Percentiles rank a stretch among this genome's conserved stretches.
Conservation (phyloP, 2,329 filamentous ascomycete genomes). For the Hymenoscyphus infarciens region DNA sequence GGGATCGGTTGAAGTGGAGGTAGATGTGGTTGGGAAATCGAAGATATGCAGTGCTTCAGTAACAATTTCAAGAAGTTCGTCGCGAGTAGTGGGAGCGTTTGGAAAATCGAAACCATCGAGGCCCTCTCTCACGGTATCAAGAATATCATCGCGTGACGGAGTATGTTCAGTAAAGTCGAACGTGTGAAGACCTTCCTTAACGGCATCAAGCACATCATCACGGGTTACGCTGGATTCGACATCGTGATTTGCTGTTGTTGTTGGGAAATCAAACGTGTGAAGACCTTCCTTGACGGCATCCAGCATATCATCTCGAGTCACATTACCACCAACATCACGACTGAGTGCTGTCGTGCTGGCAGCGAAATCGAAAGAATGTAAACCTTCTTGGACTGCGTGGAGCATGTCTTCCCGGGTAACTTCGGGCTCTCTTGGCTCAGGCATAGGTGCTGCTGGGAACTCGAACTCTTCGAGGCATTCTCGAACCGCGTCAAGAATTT, state of each 20-base stretch:
- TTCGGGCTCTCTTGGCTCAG: constrained; percentile 51
- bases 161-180: constrained; percentile 56
- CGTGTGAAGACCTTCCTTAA: constrained; percentile 58
- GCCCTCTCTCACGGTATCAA: constrained; percentile 65
- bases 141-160: constrained; percentile 44
- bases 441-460: constrained; percentile 61
- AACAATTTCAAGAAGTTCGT: constrained; percentile 60
- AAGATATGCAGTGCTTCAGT: constrained; percentile 52
- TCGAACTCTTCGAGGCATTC: constrained; percentile 86
- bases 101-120: constrained; percentile 49
- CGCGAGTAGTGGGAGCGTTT: constrained; percentile 60
- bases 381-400: constrained; percentile 59
- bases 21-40: constrained; percentile 46
- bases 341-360: constrained; percentile 22
- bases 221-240: constrained; percentile 42
- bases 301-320: constrained; percentile 60
- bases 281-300: constrained; percentile 78
- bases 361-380: constrained; percentile 49
- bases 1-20: constrained; percentile 40
- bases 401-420: constrained; percentile 60
- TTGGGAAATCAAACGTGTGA: constrained; percentile 73
- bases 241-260: constrained; percentile 63
- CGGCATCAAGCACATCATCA: constrained; percentile 52
- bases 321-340: constrained; percentile 59
- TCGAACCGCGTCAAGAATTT: constrained; percentile 77